phyloP scores from a whole-genome alignment of 371 early-diverging fungal genomes.

The Saksenaea oblongispora region DNA sequence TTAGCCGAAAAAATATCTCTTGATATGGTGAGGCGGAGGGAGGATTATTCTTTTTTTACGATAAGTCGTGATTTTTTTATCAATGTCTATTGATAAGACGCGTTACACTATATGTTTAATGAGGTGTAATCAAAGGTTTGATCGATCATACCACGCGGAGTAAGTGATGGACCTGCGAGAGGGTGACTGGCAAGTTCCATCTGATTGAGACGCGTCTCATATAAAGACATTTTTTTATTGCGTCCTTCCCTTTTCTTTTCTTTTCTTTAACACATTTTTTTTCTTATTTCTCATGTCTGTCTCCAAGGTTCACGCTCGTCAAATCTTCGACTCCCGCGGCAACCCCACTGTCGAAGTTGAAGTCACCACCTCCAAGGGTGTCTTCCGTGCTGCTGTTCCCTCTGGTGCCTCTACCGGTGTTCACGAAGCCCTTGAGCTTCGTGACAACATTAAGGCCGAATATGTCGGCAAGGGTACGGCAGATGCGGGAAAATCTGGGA shows the following conservation, averaged over 20 bases:
- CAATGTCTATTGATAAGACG: background rate
- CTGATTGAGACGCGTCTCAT: constrained; percentile 6
- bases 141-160: constrained; percentile 5
- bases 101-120: background rate
- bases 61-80: background rate
- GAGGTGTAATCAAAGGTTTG: background rate
- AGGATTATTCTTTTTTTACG: background rate
- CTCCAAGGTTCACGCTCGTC: constrained; percentile 91
- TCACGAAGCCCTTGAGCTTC: constrained; percentile 97
- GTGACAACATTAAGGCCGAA: constrained; percentile 81
- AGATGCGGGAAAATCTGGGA: constrained; percentile 3
- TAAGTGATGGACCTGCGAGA: background rate
- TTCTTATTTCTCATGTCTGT: constrained; percentile 51
- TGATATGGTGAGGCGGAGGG: background rate
- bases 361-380: constrained; percentile 84
- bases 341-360: constrained; percentile 99
- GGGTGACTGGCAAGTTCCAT: constrained; percentile 6
- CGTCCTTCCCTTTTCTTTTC: constrained; percentile 1
- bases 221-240: background rate
- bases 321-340: constrained; percentile 99
- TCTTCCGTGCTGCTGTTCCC: constrained; percentile 97
- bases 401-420: constrained; percentile 99
- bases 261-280: constrained; percentile 7
- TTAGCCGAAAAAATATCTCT: background rate
- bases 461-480: constrained; percentile 94